A percentile compares a stretch with the other conserved stretches of the same genome.
phyloP scores from a whole-genome alignment of 371 early-diverging fungal species.

The Zychaea mexicana region DNA sequence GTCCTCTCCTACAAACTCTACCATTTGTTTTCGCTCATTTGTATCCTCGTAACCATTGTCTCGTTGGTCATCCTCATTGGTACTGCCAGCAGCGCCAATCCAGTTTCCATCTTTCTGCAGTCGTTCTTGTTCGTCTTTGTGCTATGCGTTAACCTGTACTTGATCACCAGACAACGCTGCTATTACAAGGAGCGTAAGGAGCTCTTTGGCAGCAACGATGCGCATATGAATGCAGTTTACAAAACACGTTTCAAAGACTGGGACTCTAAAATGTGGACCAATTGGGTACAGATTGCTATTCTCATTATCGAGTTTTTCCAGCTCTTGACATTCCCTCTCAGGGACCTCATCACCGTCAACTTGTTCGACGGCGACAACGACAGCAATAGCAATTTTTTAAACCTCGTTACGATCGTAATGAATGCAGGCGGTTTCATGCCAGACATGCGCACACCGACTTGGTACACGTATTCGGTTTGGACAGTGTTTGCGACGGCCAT shows the following conservation, averaged over 20 bases:
- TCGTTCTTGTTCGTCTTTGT: constrained; percentile 56
- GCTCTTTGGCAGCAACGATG: constrained; percentile 43
- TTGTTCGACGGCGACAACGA: constrained; percentile 16
- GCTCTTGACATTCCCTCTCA: constrained; percentile 55
- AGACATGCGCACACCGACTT: constrained; percentile 50
- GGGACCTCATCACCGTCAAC: constrained; percentile 53
- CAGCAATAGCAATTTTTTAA: constrained; percentile 19
- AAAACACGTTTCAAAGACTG: constrained; percentile 43
- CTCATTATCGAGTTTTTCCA: constrained; percentile 64
- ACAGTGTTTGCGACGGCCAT: constrained; percentile 36
- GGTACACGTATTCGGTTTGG: constrained; percentile 56
- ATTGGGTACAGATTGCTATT: constrained; percentile 61
- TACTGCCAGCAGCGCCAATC: constrained; percentile 19
- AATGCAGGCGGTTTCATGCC: constrained; percentile 53
- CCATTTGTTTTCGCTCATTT: constrained; percentile 39
- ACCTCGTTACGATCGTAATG: constrained; percentile 32
- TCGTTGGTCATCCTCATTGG: constrained; percentile 38
- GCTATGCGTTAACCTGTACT: constrained; percentile 51
- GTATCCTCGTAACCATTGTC: constrained; percentile 28
- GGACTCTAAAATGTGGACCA: constrained; percentile 49
- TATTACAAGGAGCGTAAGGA: constrained; percentile 48
- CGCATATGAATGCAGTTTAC: constrained; percentile 42
- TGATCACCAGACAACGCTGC: constrained; percentile 55
- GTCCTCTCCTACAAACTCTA: constrained; percentile 36
- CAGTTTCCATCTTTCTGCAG: constrained; percentile 31